Conservation (phyloP, 352 stramenopile genomes). For the Plasmopara viticola region DNA sequence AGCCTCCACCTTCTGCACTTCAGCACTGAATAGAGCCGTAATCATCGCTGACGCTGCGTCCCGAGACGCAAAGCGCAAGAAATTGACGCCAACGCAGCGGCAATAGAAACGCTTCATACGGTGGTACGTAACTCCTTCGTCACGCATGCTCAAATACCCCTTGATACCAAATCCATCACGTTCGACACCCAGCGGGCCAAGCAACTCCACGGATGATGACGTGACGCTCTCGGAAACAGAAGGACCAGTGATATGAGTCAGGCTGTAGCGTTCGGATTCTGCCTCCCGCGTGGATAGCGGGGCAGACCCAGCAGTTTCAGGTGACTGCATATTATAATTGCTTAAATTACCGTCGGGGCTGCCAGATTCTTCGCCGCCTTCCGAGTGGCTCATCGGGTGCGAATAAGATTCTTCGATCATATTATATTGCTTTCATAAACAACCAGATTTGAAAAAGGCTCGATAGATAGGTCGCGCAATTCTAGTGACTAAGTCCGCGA, state of each 20-base stretch:
- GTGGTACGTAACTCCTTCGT: constrained; percentile 79
- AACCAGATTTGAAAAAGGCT: constrained; percentile 1
- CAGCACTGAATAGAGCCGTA: constrained; percentile 56
- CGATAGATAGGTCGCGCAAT: not conserved
- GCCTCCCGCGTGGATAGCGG: constrained; percentile 12
- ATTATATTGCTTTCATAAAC: constrained; percentile 22
- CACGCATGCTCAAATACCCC: constrained; percentile 71
- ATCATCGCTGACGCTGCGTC: constrained; percentile 53
- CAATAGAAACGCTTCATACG: constrained; percentile 85
- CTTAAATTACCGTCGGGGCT: constrained; percentile 9
- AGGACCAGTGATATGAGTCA: constrained; percentile 7
- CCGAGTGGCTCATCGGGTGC: constrained; percentile 13
- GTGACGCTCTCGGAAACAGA: constrained; percentile 23
- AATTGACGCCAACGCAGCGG: constrained; percentile 72
- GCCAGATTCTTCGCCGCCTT: constrained; percentile 18
- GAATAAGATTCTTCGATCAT: constrained; percentile 20
- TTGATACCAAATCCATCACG: constrained; percentile 65
- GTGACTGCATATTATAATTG: constrained; percentile 14
- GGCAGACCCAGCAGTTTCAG: constrained; percentile 8
- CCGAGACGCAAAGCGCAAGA: constrained; percentile 63
- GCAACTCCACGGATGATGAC: constrained; percentile 21
- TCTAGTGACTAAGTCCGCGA: not conserved
- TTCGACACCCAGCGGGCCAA: constrained; percentile 36
- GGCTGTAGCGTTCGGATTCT: constrained; percentile 16
- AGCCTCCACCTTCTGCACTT: constrained; percentile 68